phyloP scores from a whole-genome alignment of 345 rosid species.

The Eutrema heterophyllum region DNA sequence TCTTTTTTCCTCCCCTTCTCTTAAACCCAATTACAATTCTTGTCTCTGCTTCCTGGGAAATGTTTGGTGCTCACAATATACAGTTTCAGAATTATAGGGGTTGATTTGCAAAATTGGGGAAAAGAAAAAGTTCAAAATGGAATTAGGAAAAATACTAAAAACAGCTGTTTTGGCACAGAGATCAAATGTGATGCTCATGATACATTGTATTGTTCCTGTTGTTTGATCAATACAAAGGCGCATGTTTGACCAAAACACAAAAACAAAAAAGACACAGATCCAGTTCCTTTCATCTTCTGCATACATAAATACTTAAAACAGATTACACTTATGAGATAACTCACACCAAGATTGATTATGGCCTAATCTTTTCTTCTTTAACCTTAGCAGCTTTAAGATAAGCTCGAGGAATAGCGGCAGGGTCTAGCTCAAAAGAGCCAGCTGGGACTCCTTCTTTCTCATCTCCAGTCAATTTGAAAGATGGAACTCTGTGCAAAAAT shows the following conservation, averaged over 20 bases:
- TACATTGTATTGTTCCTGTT: too few species aligned
- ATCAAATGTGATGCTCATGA: too few species aligned
- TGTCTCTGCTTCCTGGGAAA: not conserved
- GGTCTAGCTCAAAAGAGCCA: slow-evolving; percentile 73
- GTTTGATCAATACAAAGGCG: too few species aligned
- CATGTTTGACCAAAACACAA: too few species aligned
- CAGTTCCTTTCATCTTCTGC: too few species aligned
- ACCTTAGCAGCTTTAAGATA: not conserved
- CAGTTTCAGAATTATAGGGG: not conserved
- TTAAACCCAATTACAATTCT: not conserved
- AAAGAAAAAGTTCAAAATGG: not conserved
- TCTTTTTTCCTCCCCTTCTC: not conserved
- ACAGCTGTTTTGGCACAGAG: too few species aligned
- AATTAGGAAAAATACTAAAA: too few species aligned
- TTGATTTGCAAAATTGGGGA: not conserved
- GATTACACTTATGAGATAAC: not conserved
- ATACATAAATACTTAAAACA: too few species aligned
- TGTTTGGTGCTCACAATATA: too few species aligned
- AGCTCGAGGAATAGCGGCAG: slow-evolving; percentile 51
- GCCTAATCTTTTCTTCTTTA: not conserved
- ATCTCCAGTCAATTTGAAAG: slow-evolving; percentile 50
- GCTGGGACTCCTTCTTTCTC: slow-evolving; percentile 61
- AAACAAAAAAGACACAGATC: too few species aligned
- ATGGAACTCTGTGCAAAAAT: slow-evolving; percentile 73
- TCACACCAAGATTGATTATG: not conserved